Evolutionary conservation across 2,329 filamentous ascomycete genomes (phyloP).

Genomic region (Bimuria novae-zelandiae): DNA sequence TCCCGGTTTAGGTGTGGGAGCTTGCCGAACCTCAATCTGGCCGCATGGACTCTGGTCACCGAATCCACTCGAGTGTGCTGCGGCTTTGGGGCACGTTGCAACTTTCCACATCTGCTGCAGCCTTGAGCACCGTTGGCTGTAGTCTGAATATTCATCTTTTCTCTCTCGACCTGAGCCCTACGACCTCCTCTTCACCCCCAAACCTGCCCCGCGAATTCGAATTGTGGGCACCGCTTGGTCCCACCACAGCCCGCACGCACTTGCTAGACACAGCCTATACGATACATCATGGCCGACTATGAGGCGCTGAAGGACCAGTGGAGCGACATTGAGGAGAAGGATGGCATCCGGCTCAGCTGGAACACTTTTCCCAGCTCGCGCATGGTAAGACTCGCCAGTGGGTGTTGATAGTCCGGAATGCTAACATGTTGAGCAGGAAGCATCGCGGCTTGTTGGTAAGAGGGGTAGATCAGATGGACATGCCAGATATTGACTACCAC

Average conservation of each 20-base stretch:
- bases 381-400: conserved; percentile 63
- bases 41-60: conserved; percentile 28
- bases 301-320: conserved; percentile 93
- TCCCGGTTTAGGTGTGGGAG: conserved; percentile 19
- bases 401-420: conserved; percentile 22
- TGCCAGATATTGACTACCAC: conserved; percentile 11
- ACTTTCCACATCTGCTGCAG: conserved; percentile 28
- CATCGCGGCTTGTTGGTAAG: conserved; percentile 76
- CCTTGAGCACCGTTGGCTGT: conserved; percentile 17
- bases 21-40: conserved; percentile 40
- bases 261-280: conserved; percentile 12
- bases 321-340: conserved; percentile 94
- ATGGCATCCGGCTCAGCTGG: conserved; percentile 96
- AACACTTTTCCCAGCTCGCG: conserved; percentile 98
- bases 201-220: conserved; percentile 34
- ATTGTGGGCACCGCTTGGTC: conserved; percentile 36
- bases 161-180: conserved; percentile 10
- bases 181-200: conserved; percentile 10
- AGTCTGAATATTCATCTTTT: conserved; percentile 20
- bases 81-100: conserved; percentile 35
- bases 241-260: conserved; percentile 17
- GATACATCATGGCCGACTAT: conserved; percentile 74
- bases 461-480: not conserved
- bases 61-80: conserved; percentile 18
- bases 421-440: conserved; percentile 67